Base-by-base conservation (phyloP, 208 protist genomes). In the Crithidia sp. region DNA sequence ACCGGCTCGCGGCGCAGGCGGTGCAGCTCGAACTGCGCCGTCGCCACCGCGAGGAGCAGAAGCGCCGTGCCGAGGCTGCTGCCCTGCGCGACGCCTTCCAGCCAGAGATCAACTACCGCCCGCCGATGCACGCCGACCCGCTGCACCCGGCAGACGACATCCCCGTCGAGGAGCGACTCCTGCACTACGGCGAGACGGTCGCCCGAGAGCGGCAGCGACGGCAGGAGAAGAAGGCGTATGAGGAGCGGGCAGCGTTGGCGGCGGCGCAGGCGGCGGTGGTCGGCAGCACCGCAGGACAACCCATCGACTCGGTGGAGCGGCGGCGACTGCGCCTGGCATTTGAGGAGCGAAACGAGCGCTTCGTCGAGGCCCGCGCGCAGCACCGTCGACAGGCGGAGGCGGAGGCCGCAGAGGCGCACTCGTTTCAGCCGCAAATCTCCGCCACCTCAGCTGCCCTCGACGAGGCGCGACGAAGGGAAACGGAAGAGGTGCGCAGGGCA, bases 161-260 rank as follows among this genome's bases (percentile, higher is more conserved):
- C 17, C 82, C 87, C 6, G 91, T 96, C 16, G 88, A 93, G 62
- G 87, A 91, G 49, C 82, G 91, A 12, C 77, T 96, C 6, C 79
- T 94, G 2, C 81, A 92, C 71, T 96, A 94, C 68, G 91, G 91
- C n/a, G 73, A 84, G 37, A 66, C 71, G 2, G 74, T 94, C 7
- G 79, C 76, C 36, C 41, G 79, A 4, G 81, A 80, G 52, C 74
- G 76, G 7, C 71, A 77, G 41, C 67, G 65, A 2, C 71, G 67
- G 40, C 84, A 83, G 43, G 70, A 81, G 50, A 49, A 87, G 59
- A 74, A 81, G 39, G 60, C 78, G 39, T 28, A 71, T 3, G 71
- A 76, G 56, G 65, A 85, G 64, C 7, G 49, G 44, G 74, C 77
- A 41, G 66, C 41, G 50, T 39, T 41, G 40, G 39, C 65, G 50